Conservation (phyloP, 371 early-diverging fungal species). For the Saksenaea oblongispora region DNA sequence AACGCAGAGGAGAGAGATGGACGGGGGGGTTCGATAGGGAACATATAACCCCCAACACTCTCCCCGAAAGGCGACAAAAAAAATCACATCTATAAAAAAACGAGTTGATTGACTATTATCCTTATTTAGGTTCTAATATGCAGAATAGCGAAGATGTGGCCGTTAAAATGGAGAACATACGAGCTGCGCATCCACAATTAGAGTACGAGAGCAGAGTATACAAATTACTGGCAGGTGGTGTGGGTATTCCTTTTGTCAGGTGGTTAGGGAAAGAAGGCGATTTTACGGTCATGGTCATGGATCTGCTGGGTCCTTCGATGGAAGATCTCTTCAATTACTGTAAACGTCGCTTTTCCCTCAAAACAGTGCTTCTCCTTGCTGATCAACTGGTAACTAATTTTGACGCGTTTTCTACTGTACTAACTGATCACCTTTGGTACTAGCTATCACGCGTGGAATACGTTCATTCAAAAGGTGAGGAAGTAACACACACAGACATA, state of each 20-base stretch:
- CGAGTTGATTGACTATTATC: not conserved
- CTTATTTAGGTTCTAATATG: slow-evolving; percentile 78
- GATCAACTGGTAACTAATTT: slow-evolving; percentile 89
- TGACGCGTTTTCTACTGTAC: not conserved
- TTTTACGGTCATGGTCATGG: slow-evolving; percentile 96
- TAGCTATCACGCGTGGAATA: slow-evolving; percentile 97
- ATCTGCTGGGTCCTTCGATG: slow-evolving; percentile 97
- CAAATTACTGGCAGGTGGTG: slow-evolving; percentile 92
- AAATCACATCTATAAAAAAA: not conserved
- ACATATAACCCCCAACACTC: slow-evolving; percentile 1
- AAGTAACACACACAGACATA: too few species aligned
- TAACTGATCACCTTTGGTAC: not conserved
- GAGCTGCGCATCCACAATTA: slow-evolving; percentile 94
- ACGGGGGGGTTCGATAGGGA: slow-evolving; percentile 3
- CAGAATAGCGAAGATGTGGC: slow-evolving; percentile 95
- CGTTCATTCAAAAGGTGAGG: slow-evolving; percentile 88
- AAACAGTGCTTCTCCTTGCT: slow-evolving; percentile 98
- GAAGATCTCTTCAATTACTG: slow-evolving; percentile 99
- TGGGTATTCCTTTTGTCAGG: slow-evolving; percentile 96
- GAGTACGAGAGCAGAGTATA: slow-evolving; percentile 97
- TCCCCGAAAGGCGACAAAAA: slow-evolving; percentile 1
- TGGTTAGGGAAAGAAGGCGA: slow-evolving; percentile 93
- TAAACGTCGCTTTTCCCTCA: slow-evolving; percentile 94
- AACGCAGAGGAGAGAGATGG: not conserved
- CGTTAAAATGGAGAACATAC: slow-evolving; percentile 90